Evolutionary conservation across 306 rosid species (phyloP), one percentile per base, ranked within the genome.

Genomic region (Rosa lucieae): DNA sequence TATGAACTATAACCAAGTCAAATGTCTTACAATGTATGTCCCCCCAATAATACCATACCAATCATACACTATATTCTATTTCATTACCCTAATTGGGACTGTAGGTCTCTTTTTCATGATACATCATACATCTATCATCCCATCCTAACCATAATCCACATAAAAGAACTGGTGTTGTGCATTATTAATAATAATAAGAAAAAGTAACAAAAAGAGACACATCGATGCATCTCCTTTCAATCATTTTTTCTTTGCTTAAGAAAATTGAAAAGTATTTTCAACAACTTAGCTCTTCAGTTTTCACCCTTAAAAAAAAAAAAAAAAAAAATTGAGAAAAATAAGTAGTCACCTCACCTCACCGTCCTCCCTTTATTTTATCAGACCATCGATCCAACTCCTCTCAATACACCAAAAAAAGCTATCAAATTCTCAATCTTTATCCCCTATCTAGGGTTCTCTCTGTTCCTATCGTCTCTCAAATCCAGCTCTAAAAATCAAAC

Each of bases 371-470:
- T 46, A 62, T 63, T 76, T 76, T 55, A 68, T 71, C 77, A 37
- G 8, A 77, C 53, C 49, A 78, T 72, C 78, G 58, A 74, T 76
- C 85, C 70, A 49, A 66, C 62, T 61, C 23, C 47, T n/a, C 39
- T 61, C 44, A 62, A 78, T 59, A 78, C 67, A 73, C 32, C 5
- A 23, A 21, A 37, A 65, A 74, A 56, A 63, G 21, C 44, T 49
- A 9, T 51, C 7, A 62, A 65, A 63, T 67, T 44, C 81, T 56
- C 74, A 66, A 79, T 90, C 89, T 81, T 81, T 82, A 83, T 87
- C 87, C 78, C 72, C 84, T 43, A 43, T 76, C 88, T 86, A 89
- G 93, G 97, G 96, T 89, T 92, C 85, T 79, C 71, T 67, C 46
- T 72, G 42, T 81, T 79, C 65, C 13, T 73, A 63, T 70, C 84